phyloP scores from a whole-genome alignment of 306 rosid species.

The Myrica gale region DNA sequence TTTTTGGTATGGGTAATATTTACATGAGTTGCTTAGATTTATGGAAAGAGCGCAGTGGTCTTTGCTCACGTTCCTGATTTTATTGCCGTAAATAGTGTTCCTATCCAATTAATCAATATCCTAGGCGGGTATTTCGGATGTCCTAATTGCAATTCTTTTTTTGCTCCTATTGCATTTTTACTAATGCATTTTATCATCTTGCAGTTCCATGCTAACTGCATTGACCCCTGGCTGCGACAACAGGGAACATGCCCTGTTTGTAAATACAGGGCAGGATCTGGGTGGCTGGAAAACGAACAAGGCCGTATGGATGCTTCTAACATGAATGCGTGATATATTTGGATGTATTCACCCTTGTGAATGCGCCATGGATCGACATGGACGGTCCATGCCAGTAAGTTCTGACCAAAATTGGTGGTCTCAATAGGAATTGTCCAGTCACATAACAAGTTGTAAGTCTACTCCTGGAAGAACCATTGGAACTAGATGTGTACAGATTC shows the following conservation, averaged over 20 bases:
- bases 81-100: not conserved
- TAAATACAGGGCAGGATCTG: conserved; percentile 73
- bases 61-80: not conserved
- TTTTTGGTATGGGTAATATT: not conserved
- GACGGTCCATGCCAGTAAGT: not conserved
- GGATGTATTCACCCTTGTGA: conserved; percentile 8
- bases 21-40: not conserved
- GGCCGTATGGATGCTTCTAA: conserved; percentile 52
- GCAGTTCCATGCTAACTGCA: conserved; percentile 89
- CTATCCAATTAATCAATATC: not conserved
- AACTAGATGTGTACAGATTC: not conserved
- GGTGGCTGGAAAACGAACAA: conserved; percentile 63
- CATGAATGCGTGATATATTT: conserved; percentile 18
- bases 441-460: not conserved
- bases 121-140: not conserved
- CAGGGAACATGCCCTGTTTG: conserved; percentile 97
- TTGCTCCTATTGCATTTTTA: conserved; percentile 1
- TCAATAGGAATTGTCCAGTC: conserved; percentile 27
- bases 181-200: conserved; percentile 9
- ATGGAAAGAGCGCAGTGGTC: not conserved
- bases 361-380: not conserved
- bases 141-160: not conserved
- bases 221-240: conserved; percentile 92
- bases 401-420: conserved; percentile 32
- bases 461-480: not conserved